Evolutionary conservation across 306 rosid species (phyloP).

Genomic region (Carpinus viminea): DNA sequence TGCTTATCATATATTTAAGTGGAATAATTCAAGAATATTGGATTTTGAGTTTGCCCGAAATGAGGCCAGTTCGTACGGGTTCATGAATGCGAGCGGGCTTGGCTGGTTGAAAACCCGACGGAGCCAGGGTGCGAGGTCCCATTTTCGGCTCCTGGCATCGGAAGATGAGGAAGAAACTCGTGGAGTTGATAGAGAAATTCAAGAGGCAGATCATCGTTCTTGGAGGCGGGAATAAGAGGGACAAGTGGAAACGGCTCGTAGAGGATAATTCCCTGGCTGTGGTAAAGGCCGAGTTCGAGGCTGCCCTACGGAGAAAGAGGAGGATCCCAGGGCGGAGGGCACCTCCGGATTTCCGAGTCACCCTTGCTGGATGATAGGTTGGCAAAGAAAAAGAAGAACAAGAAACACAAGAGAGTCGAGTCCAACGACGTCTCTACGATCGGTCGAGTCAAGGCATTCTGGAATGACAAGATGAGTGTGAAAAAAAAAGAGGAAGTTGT

Average conservation of each 20-base stretch:
- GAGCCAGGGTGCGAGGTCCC: too few species aligned
- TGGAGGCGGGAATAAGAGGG: neutral
- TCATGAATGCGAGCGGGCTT: too few species aligned
- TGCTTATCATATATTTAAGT: too few species aligned
- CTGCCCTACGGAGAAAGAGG: neutral
- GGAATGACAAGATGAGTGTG: neutral
- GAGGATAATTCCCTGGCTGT: neutral
- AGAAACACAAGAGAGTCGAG: neutral
- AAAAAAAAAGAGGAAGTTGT: neutral
- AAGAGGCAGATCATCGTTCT: neutral
- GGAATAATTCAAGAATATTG: too few species aligned
- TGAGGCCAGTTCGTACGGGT: too few species aligned
- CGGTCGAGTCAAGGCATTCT: neutral
- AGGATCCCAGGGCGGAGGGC: neutral
- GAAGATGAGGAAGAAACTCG: too few species aligned
- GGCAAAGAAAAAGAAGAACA: neutral
- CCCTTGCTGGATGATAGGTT: neutral
- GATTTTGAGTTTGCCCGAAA: too few species aligned
- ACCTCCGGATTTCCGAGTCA: neutral
- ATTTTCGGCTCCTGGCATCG: too few species aligned
- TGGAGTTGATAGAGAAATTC: neutral
- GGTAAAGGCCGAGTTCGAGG: neutral
- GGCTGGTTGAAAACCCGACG: too few species aligned
- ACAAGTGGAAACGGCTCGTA: neutral
- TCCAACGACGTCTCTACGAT: neutral